phyloP scores from a whole-genome alignment of 768 basidiomycete species.

The Tricholoma furcatifolium region DNA sequence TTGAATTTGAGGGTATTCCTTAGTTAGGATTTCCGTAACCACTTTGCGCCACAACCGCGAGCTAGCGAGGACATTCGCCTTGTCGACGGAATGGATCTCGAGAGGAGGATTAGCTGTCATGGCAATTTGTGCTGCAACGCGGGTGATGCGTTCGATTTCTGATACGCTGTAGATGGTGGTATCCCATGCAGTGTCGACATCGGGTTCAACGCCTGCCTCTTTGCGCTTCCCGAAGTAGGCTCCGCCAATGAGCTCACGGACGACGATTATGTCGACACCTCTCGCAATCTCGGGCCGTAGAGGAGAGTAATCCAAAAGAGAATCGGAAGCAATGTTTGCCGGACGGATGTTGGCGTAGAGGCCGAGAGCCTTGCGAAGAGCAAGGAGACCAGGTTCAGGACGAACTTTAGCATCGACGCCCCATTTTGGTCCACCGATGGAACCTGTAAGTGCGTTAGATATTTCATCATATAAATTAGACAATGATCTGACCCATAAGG shows the following conservation, averaged over 20 bases:
- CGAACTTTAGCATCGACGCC: constrained; percentile 85
- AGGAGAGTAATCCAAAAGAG: constrained; percentile 85
- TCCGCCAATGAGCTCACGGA: constrained; percentile 96
- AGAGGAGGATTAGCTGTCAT: constrained; percentile 80
- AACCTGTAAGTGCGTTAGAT: constrained; percentile 48
- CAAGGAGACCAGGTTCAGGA: constrained; percentile 89
- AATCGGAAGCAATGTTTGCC: constrained; percentile 91
- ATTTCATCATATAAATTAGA: background rate
- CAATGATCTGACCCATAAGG: constrained; percentile 70
- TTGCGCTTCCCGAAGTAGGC: constrained; percentile 93
- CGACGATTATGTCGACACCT: constrained; percentile 89
- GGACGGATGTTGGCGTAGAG: constrained; percentile 99
- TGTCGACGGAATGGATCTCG: constrained; percentile 91
- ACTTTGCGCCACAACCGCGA: constrained; percentile 94
- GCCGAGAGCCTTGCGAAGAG: constrained; percentile 87
- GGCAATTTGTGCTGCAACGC: constrained; percentile 94
- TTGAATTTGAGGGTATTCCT: constrained; percentile 86
- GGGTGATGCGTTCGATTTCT: constrained; percentile 93
- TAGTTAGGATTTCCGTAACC: constrained; percentile 78
- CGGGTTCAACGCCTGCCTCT: constrained; percentile 71
- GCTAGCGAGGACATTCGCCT: constrained; percentile 96
- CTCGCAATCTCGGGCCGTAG: constrained; percentile 79
- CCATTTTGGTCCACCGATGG: constrained; percentile 99
- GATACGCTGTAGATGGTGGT: constrained; percentile 89
- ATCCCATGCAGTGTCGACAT: constrained; percentile 80